Base-by-base conservation (phyloP, 352 stramenopile species). In the Pythium brassicae region DNA sequence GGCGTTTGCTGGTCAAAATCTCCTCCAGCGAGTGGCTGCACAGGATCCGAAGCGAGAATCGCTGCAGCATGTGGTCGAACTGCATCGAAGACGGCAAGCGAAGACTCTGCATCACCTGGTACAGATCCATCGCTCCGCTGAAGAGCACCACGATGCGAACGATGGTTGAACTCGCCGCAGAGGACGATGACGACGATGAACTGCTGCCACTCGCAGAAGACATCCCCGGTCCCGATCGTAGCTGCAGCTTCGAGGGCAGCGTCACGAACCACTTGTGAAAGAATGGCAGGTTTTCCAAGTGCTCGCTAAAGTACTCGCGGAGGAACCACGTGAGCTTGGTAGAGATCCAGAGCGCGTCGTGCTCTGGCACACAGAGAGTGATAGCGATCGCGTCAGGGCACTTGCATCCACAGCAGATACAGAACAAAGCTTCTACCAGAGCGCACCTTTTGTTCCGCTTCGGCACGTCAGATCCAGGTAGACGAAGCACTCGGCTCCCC, bases 131-230 rank as follows among this genome's bases (percentile, higher is more conserved):
- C 25, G 63, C 60, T 1, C 78, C 72, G 4, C 69, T 78, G 44
- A 90, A 88, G 11, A 91, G 55, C 2, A 91, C 40, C n/a, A 89
- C 76, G 10, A 91, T 42, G 12, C 80, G 80, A 63, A 89, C 66
- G n/a, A 88, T 64, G 1, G 27, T 43, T 12, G 55, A 39, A 32
- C 45, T 54, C 11, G 43, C 42, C 9, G 51, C 37, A 2, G 74
- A 62, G 9, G 50, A 62, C 0, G 66, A 50, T 17, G 59, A 55
- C 40, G 53, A 17, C 55, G 52, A 56, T 2, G 25, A 44, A 23
- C 54, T 53, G 4, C 61, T 63, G 26, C 52, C 39, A 22, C 61
- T 40, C 42, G 47, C 47, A 42, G 20, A 42, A 43, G 42, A 50
- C 46, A 42, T 27, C 20, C 63, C 59, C 39, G 59, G 57, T 1